phyloP scores from a whole-genome alignment of 768 basidiomycete species.

The Roridomyces roridus region DNA sequence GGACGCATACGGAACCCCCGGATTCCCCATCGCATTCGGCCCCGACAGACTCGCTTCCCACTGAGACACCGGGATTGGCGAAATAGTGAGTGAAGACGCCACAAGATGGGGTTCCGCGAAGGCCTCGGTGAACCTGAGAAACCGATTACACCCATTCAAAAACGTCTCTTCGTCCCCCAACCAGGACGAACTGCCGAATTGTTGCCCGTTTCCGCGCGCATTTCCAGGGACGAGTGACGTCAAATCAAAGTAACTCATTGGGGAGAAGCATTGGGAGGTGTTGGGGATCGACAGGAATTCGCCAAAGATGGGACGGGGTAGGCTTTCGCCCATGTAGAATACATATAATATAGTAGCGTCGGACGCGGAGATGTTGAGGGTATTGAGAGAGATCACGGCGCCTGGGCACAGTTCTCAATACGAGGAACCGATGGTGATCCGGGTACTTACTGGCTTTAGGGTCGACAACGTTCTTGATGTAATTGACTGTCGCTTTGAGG shows the following conservation, averaged over 20 bases:
- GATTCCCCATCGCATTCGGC: too few relatives aligned
- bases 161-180: too few relatives aligned
- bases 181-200: constrained; percentile 43
- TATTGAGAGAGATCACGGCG: too few relatives aligned
- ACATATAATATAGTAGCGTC: constrained; percentile 33
- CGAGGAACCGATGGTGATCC: constrained; percentile 27
- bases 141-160: too few relatives aligned
- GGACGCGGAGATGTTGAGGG: constrained; percentile 28
- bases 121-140: too few relatives aligned
- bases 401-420: constrained; percentile 28
- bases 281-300: constrained; percentile 45
- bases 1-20: too few relatives aligned
- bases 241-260: constrained; percentile 43
- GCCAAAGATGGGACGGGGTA: constrained; percentile 39
- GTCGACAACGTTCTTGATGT: constrained; percentile 39
- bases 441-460: constrained; percentile 41
- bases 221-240: constrained; percentile 33
- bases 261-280: constrained; percentile 28
- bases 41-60: too few relatives aligned
- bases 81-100: too few relatives aligned
- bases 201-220: constrained; percentile 36
- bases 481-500: too few relatives aligned
- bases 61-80: too few relatives aligned
- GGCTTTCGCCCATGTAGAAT: constrained; percentile 43
- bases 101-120: too few relatives aligned